These are phyloP conservation scores for Orbilia javanica DNA, from an alignment of 2,329 filamentous ascomycete genomes.

Conservation along the genomic window DNA sequence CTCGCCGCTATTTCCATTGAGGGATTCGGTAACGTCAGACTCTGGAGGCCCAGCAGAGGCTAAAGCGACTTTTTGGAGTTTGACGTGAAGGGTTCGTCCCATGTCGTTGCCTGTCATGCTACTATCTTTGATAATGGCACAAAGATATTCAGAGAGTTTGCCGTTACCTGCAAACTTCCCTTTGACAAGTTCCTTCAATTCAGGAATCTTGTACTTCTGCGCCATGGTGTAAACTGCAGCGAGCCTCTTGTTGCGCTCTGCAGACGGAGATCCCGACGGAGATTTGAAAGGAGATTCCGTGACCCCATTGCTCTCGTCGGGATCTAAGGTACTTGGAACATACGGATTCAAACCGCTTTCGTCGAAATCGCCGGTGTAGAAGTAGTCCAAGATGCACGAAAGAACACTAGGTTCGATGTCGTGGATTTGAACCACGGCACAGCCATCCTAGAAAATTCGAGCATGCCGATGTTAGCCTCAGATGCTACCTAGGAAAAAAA, in stretches of 20 bases:
- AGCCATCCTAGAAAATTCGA: constrained; percentile 22
- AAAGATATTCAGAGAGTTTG: constrained; percentile 33
- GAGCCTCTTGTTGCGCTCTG: constrained; percentile 13
- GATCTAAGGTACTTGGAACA: constrained; percentile 14
- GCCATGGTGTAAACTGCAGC: constrained; percentile 33
- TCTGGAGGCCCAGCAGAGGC: neutral
- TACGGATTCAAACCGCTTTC: constrained; percentile 20
- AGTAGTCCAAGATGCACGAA: constrained; percentile 37
- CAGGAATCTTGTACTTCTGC: constrained; percentile 30
- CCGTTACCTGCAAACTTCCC: constrained; percentile 17
- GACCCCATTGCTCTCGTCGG: neutral
- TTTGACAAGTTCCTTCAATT: constrained; percentile 28
- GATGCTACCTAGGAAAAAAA: neutral
- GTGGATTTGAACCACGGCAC: neutral
- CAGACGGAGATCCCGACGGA: constrained; percentile 8
- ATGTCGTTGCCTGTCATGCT: neutral
- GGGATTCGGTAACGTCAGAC: neutral
- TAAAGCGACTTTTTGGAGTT: constrained; percentile 23
- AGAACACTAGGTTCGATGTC: constrained; percentile 23
- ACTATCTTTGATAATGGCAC: constrained; percentile 6
- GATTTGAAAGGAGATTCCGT: neutral
- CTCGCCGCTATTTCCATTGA: neutral
- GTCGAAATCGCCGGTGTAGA: constrained; percentile 46
- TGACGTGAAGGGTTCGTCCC: constrained; percentile 28
- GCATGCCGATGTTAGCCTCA: neutral